Evolutionary conservation across 768 basidiomycete genomes (phyloP), one percentile per base, ranked within the genome.

Genomic region (Trametes villosa): DNA sequence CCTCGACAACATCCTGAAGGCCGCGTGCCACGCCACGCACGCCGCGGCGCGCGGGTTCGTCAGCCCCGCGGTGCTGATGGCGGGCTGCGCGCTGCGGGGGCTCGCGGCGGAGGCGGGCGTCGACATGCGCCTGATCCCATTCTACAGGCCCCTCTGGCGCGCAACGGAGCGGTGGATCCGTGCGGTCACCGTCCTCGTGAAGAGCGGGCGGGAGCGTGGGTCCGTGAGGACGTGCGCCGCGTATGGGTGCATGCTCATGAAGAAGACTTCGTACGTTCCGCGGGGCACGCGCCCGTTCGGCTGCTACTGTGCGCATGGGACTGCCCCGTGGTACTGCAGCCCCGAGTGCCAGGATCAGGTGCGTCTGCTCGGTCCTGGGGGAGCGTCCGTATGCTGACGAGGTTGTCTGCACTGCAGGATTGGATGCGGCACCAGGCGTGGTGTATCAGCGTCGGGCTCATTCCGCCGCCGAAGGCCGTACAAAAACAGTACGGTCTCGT

Each of bases 91-190:
- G 34, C 49, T 57, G 36, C 27, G 18, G 12, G n/a, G n/a, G 12
- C 47, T 57, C 12, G 36, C 22, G 9, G n/a, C 9, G 15, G 5
- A 7, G 5, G 24, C 49, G 17, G 22, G 24, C 11, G 9, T 56
- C 31, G 44, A 56, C 54, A 11, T 29, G 11, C 6, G 17, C n/a
- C 9, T 2, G n/a, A 26, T 48, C 26, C 15, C 15, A 27, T 46
- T 40, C 9, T 49, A 30, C 46, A 24, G 46, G 1, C 36, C 46
- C 36, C 27, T 57, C 17, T 57, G 55, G 55, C 55, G 55, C 27
- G 55, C 26, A 4, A 18, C 49, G 54, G 31, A 36, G 6, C 31
- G 44, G 33, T 33, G 54, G 36, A 11, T 7, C 13, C 36, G 36
- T 18, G 36, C 13, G 7, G 13, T 7, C 4, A 3, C 36, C 7